Evolutionary conservation across 176 grass and related monocot genomes (phyloP), one percentile per base, ranked within the genome.

Genomic region (Musa acuminata): DNA sequence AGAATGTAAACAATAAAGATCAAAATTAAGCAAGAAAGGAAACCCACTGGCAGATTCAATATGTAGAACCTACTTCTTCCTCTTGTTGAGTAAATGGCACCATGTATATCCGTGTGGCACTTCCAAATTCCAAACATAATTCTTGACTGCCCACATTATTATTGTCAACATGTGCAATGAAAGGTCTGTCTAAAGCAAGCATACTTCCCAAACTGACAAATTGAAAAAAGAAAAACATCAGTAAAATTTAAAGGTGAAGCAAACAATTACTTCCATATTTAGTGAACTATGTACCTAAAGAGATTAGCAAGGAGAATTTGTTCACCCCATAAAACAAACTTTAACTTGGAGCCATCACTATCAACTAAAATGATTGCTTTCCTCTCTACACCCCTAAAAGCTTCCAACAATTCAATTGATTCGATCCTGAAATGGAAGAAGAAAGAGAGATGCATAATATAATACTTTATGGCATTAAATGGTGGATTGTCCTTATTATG

Each of bases 271-370:
- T 79, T 13, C 67, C 79, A 72, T 50, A 75, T 63, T 35, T 74
- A 72, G 21, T 77, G 65, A 65, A 82, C 75, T 81, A 21, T 55
- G 4, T 74, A 97, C 93, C 93, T 97, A 80, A 93, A 87, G 85
- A 97, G 81, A 87, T 93, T 97, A 79, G 93, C 87, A 90, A 97
- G 90, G 52, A 78, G 83, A 90, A 88, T 53, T 80, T 97, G 93
- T 63, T 97, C 93, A 70, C 90, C 93, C 93, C 93, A 97, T 75
- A 97, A 84, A 81, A 97, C 78, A 87, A 97, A 93, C 57, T 90
- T 90, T 55, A 97, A 90, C 27, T 82, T 90, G 55, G 17, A 79
- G 79, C 70, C 90, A 77, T 90, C 90, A 75, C 85, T 78, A 72
- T 97, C 93, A 85, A 85, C 86, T 66, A 97, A 84, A 52, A 77